Conservation (phyloP, 371 early-diverging fungal genomes). For the Mucor saturninus region DNA sequence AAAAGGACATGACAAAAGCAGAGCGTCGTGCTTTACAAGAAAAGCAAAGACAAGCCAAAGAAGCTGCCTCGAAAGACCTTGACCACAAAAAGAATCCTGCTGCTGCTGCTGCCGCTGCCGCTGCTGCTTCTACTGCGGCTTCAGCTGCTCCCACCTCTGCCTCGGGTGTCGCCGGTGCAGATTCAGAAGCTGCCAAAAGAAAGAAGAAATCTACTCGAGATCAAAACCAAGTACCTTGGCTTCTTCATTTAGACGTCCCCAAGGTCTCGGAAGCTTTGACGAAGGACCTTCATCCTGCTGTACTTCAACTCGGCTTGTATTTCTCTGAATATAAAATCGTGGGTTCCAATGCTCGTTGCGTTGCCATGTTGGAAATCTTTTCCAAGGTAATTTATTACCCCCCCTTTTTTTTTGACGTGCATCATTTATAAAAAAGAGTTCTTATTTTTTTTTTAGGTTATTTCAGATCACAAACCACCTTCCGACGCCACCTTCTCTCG, state of each 20-base stretch:
- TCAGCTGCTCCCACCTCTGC: conserved; percentile 10
- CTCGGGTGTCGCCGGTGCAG: conserved; percentile 15
- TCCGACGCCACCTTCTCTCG: conserved; percentile 82
- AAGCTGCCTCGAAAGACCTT: conserved; percentile 25
- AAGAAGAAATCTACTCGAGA: conserved; percentile 44
- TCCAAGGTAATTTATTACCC: conserved; percentile 62
- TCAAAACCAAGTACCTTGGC: conserved; percentile 66
- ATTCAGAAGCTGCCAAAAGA: conserved; percentile 26
- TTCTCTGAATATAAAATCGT: conserved; percentile 85
- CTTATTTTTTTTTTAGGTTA: conserved; percentile 63
- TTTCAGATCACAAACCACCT: conserved; percentile 91
- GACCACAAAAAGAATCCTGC: conserved; percentile 10
- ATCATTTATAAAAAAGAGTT: not conserved
- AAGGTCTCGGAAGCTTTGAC: conserved; percentile 55
- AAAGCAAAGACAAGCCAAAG: conserved; percentile 76
- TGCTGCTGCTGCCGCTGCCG: conserved; percentile 11
- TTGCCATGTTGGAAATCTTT: conserved; percentile 85
- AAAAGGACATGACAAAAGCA: conserved; percentile 87
- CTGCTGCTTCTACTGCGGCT: conserved; percentile 28
- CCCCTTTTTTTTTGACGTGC: not conserved
- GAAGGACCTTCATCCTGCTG: conserved; percentile 87
- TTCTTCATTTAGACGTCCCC: conserved; percentile 71
- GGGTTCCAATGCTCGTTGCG: conserved; percentile 91
- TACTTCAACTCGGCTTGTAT: conserved; percentile 84
- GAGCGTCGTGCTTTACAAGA: conserved; percentile 87